Base-by-base conservation (phyloP, 306 rosid species). In the Cotoneaster glaucophyllus region DNA sequence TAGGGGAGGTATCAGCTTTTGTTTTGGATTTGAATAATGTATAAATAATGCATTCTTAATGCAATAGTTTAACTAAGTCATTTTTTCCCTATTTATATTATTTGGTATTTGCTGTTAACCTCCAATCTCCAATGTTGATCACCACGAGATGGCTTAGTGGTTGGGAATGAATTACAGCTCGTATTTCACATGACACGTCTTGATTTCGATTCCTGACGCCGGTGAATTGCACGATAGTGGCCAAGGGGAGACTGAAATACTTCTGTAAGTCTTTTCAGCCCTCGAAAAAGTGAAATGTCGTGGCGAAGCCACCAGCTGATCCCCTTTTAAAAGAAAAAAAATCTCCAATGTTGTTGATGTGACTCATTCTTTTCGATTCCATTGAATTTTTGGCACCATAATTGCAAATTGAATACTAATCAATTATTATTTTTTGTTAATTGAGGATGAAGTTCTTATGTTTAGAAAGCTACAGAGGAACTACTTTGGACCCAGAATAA, bases 1-100 rank as follows among this genome's bases (percentile, higher is more conserved):
- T 62, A 62, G 59, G 57, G 58, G 77, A 43, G 58, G 77, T 58
- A 74, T 74, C 69, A 73, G 43, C 67, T 73, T 73, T 21, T 39
- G 32, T 26, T 73, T 39, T 18, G 43, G 59, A 61, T 74, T 9
- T 61, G 63, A 74, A 26, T 61, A 74, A 61, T 25, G 10, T 63
- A 57, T 19, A 19, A 54, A 41, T 61, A 17, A 59, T 41, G 24
- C 26, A 58, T 21, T 41, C 26, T 59, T 39, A 73, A 57, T 56
- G 11, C 39, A 39, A 67, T 14, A 13, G 6, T 67, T 67, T 19
- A 11, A 67, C 17, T 3, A 28, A 14, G 15, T 57, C 7, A 3
- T 9, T 37, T 73, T 66, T 73, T n/a, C 45, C 29, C 59, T 6
- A 73, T 43, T 22, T 26, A 31, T 59, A 59, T 26, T 19, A 24